These are phyloP conservation scores for Apiotrichum akiyoshidainum DNA, from an alignment of 1,284 basidiomycete genomes.

Conservation along the genomic window DNA sequence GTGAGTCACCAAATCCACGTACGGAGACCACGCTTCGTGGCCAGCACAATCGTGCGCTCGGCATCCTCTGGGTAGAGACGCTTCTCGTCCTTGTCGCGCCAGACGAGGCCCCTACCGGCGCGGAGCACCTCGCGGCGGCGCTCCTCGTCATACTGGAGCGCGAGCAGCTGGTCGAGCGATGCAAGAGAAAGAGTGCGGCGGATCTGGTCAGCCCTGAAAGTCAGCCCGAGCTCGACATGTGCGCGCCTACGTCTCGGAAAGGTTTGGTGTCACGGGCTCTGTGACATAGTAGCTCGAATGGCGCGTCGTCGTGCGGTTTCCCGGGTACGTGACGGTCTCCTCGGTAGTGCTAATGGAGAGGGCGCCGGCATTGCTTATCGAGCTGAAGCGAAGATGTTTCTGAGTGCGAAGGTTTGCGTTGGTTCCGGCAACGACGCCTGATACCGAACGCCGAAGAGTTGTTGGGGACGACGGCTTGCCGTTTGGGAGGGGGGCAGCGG, in stretches of 20 bases:
- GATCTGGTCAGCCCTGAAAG: slow-evolving; percentile 47
- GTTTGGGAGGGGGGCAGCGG: too few relatives aligned
- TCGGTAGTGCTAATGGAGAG: not conserved
- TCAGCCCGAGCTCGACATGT: not conserved
- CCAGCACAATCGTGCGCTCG: slow-evolving; percentile 70
- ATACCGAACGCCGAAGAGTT: slow-evolving; percentile 6
- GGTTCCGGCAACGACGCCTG: slow-evolving; percentile 1
- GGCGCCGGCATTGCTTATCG: not conserved
- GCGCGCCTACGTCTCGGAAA: slow-evolving; percentile 49
- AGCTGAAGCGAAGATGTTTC: slow-evolving; percentile 22
- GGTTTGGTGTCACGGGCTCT: slow-evolving; percentile 49
- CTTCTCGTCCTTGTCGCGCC: slow-evolving; percentile 75
- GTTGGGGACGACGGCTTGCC: too few relatives aligned
- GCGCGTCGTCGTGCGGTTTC: not conserved
- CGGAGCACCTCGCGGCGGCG: slow-evolving; percentile 36
- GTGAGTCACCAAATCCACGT: slow-evolving; percentile 48
- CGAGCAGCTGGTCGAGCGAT: slow-evolving; percentile 42
- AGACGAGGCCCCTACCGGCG: slow-evolving; percentile 58
- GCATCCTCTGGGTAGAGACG: slow-evolving; percentile 65
- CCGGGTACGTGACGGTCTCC: slow-evolving; percentile 11
- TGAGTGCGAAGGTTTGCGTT: not conserved
- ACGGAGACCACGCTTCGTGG: slow-evolving; percentile 70
- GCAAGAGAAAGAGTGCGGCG: slow-evolving; percentile 51
- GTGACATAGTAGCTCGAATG: slow-evolving; percentile 10
- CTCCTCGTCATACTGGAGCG: slow-evolving; percentile 31